Conservation (phyloP, 202 grass and related monocot genomes). For the Elaeis oleifera region DNA sequence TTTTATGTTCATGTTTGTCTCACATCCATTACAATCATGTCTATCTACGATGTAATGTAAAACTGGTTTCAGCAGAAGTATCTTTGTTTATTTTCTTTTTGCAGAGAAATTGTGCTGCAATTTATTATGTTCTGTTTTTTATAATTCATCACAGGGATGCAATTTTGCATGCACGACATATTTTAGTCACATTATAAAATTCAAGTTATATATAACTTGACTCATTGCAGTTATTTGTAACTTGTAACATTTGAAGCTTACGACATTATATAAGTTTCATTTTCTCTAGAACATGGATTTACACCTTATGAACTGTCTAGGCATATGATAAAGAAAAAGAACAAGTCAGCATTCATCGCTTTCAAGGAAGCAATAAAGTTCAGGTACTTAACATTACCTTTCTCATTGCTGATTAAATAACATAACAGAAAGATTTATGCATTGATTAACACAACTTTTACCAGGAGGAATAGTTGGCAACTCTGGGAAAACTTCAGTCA, state of each 20-base stretch:
- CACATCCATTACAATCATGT: no score
- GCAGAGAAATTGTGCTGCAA: no score
- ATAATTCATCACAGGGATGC: no score
- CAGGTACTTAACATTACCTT: constrained; percentile 39
- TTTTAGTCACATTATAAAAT: no score
- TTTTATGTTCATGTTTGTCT: not conserved
- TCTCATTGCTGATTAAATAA: not conserved
- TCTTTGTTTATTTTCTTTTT: no score
- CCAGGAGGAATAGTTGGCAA: constrained; percentile 96
- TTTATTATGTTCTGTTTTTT: no score
- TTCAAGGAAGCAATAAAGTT: constrained; percentile 95
- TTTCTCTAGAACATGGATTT: not conserved
- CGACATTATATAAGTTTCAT: not conserved
- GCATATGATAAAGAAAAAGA: constrained; percentile 93
- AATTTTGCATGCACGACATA: no score
- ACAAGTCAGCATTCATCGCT: constrained; percentile 63
- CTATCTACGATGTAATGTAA: no score
- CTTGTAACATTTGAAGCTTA: no score
- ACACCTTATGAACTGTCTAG: constrained; percentile 34
- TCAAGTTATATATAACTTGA: no score
- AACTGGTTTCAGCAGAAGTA: no score
- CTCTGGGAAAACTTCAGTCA: constrained; percentile 97
- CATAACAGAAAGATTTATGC: not conserved
- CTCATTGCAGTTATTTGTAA: no score
- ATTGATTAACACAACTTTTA: constrained; percentile 15